Base-by-base conservation (phyloP, 1,284 basidiomycete genomes). In the Leccinum pseudoinsigne region DNA sequence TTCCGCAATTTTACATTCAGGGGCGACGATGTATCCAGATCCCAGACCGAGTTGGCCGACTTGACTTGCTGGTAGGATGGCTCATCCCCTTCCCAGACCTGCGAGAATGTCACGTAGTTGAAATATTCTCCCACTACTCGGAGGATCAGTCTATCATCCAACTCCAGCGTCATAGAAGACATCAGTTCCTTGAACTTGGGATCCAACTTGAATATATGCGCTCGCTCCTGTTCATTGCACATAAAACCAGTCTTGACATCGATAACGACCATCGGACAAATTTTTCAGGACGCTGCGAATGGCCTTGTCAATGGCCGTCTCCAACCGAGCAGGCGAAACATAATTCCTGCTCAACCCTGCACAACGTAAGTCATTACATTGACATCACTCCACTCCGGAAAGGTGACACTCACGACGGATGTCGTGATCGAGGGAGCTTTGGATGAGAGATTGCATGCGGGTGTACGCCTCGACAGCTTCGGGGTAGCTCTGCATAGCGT, bases 71-170 rank as follows among this genome's bases (percentile, higher is more conserved):
- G 55, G 55, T 26, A 55, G 2, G 18, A 36, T 8, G 55, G 55
- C 12, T 55, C 55, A 5, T 38, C 55, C 18, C 18, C 34, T 50
- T 51, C 16, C 60, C 59, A 51, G 5, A 61, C 45, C 3, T 61
- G 60, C n/a, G 60, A 61, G 9, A 61, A 55, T 3, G 18, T 66
- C 36, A 68, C 66, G 12, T 65, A 68, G 50, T 9, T 34, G 34
- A 55, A 55, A 23, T 5, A 55, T 23, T 55, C 18, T 11, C 10
- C 10, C 5, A 62, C 66, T 5, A 59, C 59, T 9, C n/a, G 55
- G 9, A 34, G 18, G 55, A 55, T 55, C 18, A 8, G 31, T 36
- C 12, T 7, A 12, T 55, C 18, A 21, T 55, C 55, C 12, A 59
- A 10, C 7, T n/a, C 8, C 14, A 34, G 1, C 1, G 40, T 59